Evolutionary conservation across 768 basidiomycete species (phyloP), one percentile per base, ranked within the genome.

Genomic region (Tylopilus subfusipes): DNA sequence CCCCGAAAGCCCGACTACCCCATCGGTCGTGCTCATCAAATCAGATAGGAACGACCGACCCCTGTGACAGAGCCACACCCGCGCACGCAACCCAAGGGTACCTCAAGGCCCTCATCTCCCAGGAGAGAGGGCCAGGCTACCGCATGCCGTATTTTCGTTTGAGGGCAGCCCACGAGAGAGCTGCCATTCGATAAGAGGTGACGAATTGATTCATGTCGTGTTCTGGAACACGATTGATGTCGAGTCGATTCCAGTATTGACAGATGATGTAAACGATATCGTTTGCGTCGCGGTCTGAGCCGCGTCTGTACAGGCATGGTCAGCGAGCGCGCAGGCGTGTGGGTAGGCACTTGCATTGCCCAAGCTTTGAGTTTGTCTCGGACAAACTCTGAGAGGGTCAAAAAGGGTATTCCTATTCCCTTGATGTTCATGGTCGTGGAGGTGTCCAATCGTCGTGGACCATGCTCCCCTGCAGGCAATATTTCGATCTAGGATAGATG

Each of bases 221-320:
- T 69, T 93, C 90, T 25, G 85, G 84, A 55, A 93, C 85, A 60
- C 90, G 87, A 67, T 93, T 93, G 60, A 92, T 83, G 69, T 93
- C 90, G 56, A 93, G 81, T 51, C 80, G 78, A 66, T 86, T 88
- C 90, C 90, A 92, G 65, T 86, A 89, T 52, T 82, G 82, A 54
- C 81, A 76, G 62, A 93, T 75, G 36, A 82, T 77, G 65, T 82
- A 91, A 40, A 76, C 68, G 61, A 93, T 90, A 58, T 93, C 90
- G 60, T 83, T 82, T 10, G 90, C 90, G 63, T 93, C 90, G 52
- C 79, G 75, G 53, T 90, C 86, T 22, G 76, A 75, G 34, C 82
- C 81, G 49, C 87, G 85, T 66, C 89, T 90, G 70, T 54, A 50
- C 5, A 9, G 3, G 6, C 1, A 48, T 58, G 42, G 55, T 63